Evolutionary conservation across 306 rosid genomes (phyloP).

Genomic region (Cicer bijugum): DNA sequence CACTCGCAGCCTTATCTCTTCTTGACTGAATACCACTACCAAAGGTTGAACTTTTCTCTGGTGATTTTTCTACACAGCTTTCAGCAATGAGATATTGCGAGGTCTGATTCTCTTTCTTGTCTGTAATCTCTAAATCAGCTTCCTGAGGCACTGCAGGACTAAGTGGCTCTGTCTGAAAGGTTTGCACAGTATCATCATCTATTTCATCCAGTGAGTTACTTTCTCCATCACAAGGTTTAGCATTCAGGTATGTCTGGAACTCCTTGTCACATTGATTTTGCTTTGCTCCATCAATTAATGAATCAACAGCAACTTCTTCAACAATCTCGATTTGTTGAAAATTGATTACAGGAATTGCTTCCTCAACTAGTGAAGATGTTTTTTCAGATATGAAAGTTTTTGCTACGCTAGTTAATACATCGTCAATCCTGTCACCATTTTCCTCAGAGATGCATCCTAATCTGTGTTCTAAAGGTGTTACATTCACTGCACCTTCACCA

Average conservation of each 20-base stretch:
- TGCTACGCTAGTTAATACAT: background rate
- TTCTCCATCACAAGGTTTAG: constrained; percentile 28
- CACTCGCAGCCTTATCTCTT: constrained; percentile 71
- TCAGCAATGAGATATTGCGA: constrained; percentile 44
- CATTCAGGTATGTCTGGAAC: constrained; percentile 29
- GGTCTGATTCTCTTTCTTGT: constrained; percentile 46
- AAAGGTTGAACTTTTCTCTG: constrained; percentile 42
- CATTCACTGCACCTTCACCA: constrained; percentile 12
- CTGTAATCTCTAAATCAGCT: constrained; percentile 37
- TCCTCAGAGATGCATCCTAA: constrained; percentile 27
- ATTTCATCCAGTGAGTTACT: constrained; percentile 33
- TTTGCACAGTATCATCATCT: constrained; percentile 40
- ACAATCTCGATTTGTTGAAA: constrained; percentile 39
- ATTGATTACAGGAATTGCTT: constrained; percentile 35
- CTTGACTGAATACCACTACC: constrained; percentile 64
- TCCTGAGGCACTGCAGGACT: constrained; percentile 46
- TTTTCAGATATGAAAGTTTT: constrained; percentile 31
- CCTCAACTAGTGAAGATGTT: constrained; percentile 28
- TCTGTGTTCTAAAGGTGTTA: constrained; percentile 31
- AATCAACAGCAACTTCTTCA: constrained; percentile 40
- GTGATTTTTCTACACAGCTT: constrained; percentile 37
- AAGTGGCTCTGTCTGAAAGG: constrained; percentile 42
- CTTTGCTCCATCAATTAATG: constrained; percentile 35
- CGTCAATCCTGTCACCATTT: constrained; percentile 31
- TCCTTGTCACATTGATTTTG: constrained; percentile 39